Percentiles rank a stretch among this genome's conserved stretches.
These are phyloP conservation scores for Platanthera zijinensis DNA, from an alignment of 106 monocot genomes.

Conservation along the genomic window DNA sequence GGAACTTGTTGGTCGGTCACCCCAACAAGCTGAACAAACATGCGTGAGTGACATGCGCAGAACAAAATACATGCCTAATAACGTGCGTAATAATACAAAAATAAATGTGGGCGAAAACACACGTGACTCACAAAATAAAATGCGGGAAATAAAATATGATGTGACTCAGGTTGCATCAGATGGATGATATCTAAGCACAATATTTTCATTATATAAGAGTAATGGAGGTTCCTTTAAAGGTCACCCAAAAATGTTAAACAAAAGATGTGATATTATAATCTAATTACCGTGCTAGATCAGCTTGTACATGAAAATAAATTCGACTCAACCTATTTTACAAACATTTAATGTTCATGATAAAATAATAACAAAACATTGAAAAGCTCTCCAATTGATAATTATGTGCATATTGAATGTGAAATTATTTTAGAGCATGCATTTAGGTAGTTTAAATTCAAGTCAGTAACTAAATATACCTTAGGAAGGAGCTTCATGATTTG, in stretches of 20 bases:
- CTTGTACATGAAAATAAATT: background rate
- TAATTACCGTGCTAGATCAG: background rate
- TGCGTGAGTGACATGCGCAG: no score
- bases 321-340: background rate
- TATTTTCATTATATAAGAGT: background rate
- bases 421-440: background rate
- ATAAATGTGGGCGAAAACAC: no score
- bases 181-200: background rate
- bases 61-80: no score
- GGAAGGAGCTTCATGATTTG: conserved; percentile 85
- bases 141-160: no score
- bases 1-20: no score
- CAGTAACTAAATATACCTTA: conserved; percentile 28
- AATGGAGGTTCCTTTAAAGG: background rate
- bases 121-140: no score
- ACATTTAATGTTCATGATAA: background rate
- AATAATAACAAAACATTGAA: background rate
- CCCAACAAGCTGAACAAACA: no score
- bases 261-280: background rate
- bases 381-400: background rate
- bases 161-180: no score
- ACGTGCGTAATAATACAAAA: no score
- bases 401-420: background rate
- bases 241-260: no score
- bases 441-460: background rate